A percentile compares a stretch with the other conserved stretches of the same genome.
Evolutionary conservation across 148 eudicot species (phyloP).

Genomic region (Selenicereus undatus): DNA sequence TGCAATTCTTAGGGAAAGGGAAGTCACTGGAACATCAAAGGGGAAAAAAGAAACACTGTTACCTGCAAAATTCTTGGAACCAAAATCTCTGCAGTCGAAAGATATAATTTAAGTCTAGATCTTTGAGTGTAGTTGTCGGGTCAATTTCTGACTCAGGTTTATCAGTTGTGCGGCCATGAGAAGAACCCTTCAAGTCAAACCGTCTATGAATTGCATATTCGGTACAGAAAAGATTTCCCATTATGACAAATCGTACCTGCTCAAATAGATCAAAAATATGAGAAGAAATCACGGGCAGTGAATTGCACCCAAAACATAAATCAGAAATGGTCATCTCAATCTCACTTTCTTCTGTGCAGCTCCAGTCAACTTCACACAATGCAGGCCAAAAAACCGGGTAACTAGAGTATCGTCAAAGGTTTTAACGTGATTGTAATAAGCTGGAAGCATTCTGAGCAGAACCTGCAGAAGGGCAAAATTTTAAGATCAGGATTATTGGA

Average conservation of each 20-base stretch:
- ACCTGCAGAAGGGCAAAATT: constrained; percentile 38
- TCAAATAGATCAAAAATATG: constrained; percentile 14
- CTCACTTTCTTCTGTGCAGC: constrained; percentile 66
- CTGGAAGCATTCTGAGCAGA: constrained; percentile 75
- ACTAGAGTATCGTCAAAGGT: constrained; percentile 60
- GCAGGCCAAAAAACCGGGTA: constrained; percentile 65
- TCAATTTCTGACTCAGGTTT: constrained; percentile 77
- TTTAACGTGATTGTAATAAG: constrained; percentile 63
- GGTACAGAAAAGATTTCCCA: constrained; percentile 92
- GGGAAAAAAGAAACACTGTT: not conserved
- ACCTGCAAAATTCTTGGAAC: constrained; percentile 93
- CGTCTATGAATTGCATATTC: constrained; percentile 69
- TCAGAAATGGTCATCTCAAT: not conserved
- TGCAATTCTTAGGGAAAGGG: not conserved
- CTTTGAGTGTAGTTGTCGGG: constrained; percentile 83
- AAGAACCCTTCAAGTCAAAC: constrained; percentile 89
- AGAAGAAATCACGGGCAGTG: constrained; percentile 2
- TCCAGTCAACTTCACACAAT: constrained; percentile 71
- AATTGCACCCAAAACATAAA: constrained; percentile 6
- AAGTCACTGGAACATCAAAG: too few species aligned
- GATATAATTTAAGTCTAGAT: constrained; percentile 73
- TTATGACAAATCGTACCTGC: constrained; percentile 87
- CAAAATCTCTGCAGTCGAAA: constrained; percentile 68
- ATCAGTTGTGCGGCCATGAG: constrained; percentile 79
- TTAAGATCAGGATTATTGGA: not conserved